phyloP scores from a whole-genome alignment of 2,329 filamentous ascomycete species.

The Diplocarpon rosae region DNA sequence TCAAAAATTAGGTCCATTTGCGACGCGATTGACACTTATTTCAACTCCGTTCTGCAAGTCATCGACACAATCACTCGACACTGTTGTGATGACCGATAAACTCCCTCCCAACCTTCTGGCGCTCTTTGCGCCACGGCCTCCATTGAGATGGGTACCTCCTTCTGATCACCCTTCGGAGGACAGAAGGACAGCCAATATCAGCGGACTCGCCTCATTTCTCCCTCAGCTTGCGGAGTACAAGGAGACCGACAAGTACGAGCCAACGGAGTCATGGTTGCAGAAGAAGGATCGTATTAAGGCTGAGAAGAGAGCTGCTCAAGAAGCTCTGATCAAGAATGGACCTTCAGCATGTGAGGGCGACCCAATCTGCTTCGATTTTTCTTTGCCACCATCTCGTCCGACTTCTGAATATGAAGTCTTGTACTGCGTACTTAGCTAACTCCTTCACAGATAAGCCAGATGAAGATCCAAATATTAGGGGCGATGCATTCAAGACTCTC shows the following conservation, averaged over 20 bases:
- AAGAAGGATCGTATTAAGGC: slow-evolving; percentile 70
- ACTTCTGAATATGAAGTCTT: slow-evolving; percentile 12
- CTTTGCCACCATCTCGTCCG: slow-evolving; percentile 14
- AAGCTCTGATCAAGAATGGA: slow-evolving; percentile 34
- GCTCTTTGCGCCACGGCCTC: slow-evolving; percentile 89
- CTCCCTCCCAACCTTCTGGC: slow-evolving; percentile 84
- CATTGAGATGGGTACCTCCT: slow-evolving; percentile 79
- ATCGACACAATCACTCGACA: not conserved
- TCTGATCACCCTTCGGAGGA: slow-evolving; percentile 75
- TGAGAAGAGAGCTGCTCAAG: slow-evolving; percentile 63
- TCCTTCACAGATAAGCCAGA: slow-evolving; percentile 59
- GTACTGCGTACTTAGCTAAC: slow-evolving; percentile 15
- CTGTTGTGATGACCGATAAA: slow-evolving; percentile 76
- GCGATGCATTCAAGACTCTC: slow-evolving; percentile 89
- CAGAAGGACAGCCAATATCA: slow-evolving; percentile 61
- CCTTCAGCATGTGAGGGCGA: slow-evolving; percentile 25
- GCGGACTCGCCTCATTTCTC: slow-evolving; percentile 65
- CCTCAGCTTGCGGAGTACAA: slow-evolving; percentile 66
- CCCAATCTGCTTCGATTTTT: slow-evolving; percentile 22
- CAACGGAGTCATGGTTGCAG: slow-evolving; percentile 91
- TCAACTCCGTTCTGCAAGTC: not conserved
- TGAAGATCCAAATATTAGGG: slow-evolving; percentile 79
- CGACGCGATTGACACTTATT: not conserved
- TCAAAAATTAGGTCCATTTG: not conserved
- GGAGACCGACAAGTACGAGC: slow-evolving; percentile 62